Evolutionary conservation across 2,329 filamentous ascomycete genomes (phyloP).

Genomic region (Epichloe coenophiala): DNA sequence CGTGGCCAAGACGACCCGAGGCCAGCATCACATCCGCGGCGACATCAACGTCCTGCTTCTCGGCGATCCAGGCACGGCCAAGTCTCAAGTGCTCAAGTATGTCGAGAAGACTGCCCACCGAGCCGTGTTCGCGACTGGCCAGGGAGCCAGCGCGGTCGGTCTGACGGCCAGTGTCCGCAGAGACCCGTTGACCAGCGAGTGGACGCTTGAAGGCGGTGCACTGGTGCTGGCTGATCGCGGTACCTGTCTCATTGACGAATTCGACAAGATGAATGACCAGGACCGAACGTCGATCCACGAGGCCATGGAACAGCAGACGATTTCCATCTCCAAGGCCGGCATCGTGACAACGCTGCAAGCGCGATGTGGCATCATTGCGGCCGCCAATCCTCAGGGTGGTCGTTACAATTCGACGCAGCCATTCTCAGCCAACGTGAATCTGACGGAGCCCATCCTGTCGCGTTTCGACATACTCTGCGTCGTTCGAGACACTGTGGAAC

Average conservation of each 20-base stretch:
- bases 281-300: constrained; percentile 97
- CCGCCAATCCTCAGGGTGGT: constrained; percentile 90
- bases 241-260: constrained; percentile 94
- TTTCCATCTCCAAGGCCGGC: constrained; percentile 96
- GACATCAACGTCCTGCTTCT: constrained; percentile 97
- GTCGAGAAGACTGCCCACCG: constrained; percentile 95
- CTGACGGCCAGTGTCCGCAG: constrained; percentile 91
- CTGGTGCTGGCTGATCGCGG: constrained; percentile 89
- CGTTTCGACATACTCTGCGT: constrained; percentile 97
- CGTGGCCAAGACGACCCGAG: constrained; percentile 80
- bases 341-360: constrained; percentile 96
- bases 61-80: constrained; percentile 93
- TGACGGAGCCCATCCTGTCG: constrained; percentile 93
- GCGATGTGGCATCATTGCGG: constrained; percentile 89
- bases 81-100: constrained; percentile 95
- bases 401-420: constrained; percentile 94
- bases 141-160: constrained; percentile 94
- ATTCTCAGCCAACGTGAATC: constrained; percentile 89
- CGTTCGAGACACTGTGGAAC: constrained; percentile 89
- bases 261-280: constrained; percentile 99
- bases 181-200: constrained; percentile 89
- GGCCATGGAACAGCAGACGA: constrained; percentile 99
- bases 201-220: constrained; percentile 93
- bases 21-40: constrained; percentile 80
- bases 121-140: constrained; percentile 93